Base-by-base conservation (phyloP, 495 filamentous ascomycete genomes). In the Pseudomonodictys pantanalensis region DNA sequence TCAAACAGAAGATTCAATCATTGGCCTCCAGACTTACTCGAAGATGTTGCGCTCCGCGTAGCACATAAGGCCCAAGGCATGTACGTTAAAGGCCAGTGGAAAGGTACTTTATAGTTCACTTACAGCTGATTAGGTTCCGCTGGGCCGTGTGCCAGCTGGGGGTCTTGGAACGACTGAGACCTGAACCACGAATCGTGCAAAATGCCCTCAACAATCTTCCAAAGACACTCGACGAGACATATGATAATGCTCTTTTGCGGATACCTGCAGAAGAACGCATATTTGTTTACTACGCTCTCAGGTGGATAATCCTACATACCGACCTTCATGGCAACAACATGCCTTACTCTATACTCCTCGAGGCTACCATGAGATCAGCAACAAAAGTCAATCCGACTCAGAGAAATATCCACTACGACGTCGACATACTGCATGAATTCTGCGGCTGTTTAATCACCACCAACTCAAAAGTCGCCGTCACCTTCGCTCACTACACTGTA, bases 61-160 rank as follows among this genome's bases (percentile, higher is more conserved):
- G 50, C 70, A 1, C 45, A 53, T 0, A 67, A 68, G 41, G 75
- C 74, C 8, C 65, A 74, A 59, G 74, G 75, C 20, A 78, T 78
- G 72, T 73, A 35, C 32, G 32, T 35, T 15, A 35, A 35, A 15
- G 32, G 15, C 15, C 32, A 15, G 15, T 35, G 32, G 7, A 8
- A 7, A 35, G 15, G 15, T 52, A 64, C 72, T 69, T 12, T 24
- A 17, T n/a, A 18, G n/a, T 20, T 43, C 17, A 2, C 15, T n/a
- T 22, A 7, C 8, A 18, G 6, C 18, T 18, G 29, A n/a, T 35
- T 32, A 75, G 72, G 75, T 78, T 78, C 50, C 74, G 75, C 17
- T 79, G 75, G 77, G 72, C 70, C 3, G 70, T 72, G 6, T 77
- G 75, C 59, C 75, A 78, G 56, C 60, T 80, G 7, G 72, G 78